Conservation (phyloP, 2,329 filamentous ascomycete species). For the Ceratocystis eucalypticola region DNA sequence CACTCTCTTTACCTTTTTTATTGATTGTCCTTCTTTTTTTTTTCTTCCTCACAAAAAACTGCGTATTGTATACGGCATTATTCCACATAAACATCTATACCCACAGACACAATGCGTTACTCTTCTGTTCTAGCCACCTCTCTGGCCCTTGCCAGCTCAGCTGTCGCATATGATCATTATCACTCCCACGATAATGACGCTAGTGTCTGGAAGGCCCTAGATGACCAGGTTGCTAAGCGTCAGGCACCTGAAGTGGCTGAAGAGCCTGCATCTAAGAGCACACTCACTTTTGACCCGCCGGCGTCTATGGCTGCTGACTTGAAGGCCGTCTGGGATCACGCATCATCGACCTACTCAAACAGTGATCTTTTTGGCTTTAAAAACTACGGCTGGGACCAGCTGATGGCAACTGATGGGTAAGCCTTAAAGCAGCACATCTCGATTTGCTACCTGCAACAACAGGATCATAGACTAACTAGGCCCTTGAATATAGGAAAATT, state of each 20-base stretch:
- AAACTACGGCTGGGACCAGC: conserved; percentile 28
- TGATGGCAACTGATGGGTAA: conserved; percentile 25
- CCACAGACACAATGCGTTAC: conserved; percentile 5
- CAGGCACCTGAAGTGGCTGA: not conserved
- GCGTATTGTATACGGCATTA: not conserved
- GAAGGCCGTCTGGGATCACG: conserved; percentile 27
- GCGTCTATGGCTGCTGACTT: conserved; percentile 22
- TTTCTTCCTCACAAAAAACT: not conserved
- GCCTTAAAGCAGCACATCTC: not conserved
- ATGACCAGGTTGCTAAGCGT: not conserved
- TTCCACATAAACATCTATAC: not conserved
- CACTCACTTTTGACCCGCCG: conserved; percentile 25
- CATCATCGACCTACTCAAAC: conserved; percentile 23
- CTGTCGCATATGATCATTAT: not conserved
- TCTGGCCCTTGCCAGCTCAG: not conserved
- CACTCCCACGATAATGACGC: not conserved
- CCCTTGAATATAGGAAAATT: conserved; percentile 21
- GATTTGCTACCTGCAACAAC: not conserved
- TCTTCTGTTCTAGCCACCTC: not conserved
- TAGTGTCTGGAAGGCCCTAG: not conserved
- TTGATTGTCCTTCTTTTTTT: not conserved
- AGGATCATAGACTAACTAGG: not conserved
- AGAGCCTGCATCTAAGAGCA: conserved; percentile 21
- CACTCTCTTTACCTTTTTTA: not conserved
- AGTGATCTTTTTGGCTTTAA: conserved; percentile 23